Base-by-base conservation (phyloP, 1,139 yeast species). In the Zhuliangozyma blackwelliae region DNA sequence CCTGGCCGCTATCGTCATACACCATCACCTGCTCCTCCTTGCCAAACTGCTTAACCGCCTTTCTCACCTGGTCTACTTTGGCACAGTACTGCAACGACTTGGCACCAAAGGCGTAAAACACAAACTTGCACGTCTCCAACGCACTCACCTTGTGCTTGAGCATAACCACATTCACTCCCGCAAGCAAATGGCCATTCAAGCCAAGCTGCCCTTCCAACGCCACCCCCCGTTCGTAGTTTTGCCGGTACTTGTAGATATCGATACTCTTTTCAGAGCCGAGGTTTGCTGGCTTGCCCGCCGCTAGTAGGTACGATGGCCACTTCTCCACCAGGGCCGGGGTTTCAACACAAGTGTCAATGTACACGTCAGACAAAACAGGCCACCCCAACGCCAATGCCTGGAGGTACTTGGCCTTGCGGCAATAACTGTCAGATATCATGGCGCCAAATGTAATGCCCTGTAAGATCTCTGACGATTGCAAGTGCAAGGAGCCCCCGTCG, bases 381-480 rank as follows among this genome's bases (percentile, higher is more conserved):
- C 96, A 88, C 2, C 95, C 94, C 31, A 89, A 56, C 0, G 95
- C 88, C n/a, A 89, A 60, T 1, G 86, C 79, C 52, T 88, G 95
- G n/a, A 89, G 57, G 52, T 84, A 90, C 52, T 88, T 88, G 16
- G 82, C 73, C 38, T 88, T 85, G 31, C 95, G 67, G 26, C 77
- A 68, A 45, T 71, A 69, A 16, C 66, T 69, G 30, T 71, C 70
- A 0, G 95, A 72, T 1, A 88, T 57, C 32, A 86, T 66, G 2
- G 89, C 90, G 2, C 74, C 88, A 63, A 88, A 85, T 26, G 50
- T 61, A 43, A 53, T 60, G 2, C 47, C 47, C 5, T 40, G 39
- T 16, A 61, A 41, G n/a, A 43, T 37, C 10, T 46, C 40, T 7
- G 51, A 43, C 34, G 46, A 43, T n/a, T 44, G 10, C 52, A 57